Base-by-base conservation (phyloP, 2,329 filamentous ascomycete species). In the Colletotrichum higginsianum region DNA sequence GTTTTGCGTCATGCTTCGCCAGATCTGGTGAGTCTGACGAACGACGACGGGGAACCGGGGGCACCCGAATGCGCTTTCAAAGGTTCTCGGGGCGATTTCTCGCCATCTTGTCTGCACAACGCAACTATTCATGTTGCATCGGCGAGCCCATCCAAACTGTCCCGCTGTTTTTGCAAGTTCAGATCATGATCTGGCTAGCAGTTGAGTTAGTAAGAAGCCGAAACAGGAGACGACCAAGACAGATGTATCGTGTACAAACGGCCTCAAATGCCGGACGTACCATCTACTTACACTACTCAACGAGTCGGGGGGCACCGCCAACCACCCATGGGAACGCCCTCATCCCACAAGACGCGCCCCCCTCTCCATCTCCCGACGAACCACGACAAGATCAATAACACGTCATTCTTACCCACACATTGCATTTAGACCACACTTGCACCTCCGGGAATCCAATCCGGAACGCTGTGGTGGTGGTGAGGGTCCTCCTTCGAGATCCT, bases 1-100 rank as follows among this genome's bases (percentile, higher is more conserved):
- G 26, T 63, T 55, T 63, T 71, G 65, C 68, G 68, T 71, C 65
- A 71, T 71, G 63, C 44, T 44, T 46, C 46, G 38, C 26, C 52
- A 44, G 40, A 30, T 58, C 44, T 40, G 64, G 42, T 21, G 52
- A 63, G 46, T 62, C 65, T 68, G 68, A 63, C 52, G 52, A 63
- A 60, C 46, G 38, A 57, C 30, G 52, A 63, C 38, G 26, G 53
- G 35, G 40, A 35, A 56, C n/a, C 15, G 8, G 30, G 46, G n/a
- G 6, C 13, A 46, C 46, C 35, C 26, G 38, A 61, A 40, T 21
- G 18, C 35, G 49, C n/a, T 53, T n/a, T 21, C 16, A 13, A 26
- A 49, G 7, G 47, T 30, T 40, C 11, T 9, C 16, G 2, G 5
- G 38, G 16, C 53, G 53, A 40, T 40, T 11, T 64, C 60, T 64